Conservation (phyloP, 352 stramenopile genomes). For the Pelagophyceae sp. region DNA sequence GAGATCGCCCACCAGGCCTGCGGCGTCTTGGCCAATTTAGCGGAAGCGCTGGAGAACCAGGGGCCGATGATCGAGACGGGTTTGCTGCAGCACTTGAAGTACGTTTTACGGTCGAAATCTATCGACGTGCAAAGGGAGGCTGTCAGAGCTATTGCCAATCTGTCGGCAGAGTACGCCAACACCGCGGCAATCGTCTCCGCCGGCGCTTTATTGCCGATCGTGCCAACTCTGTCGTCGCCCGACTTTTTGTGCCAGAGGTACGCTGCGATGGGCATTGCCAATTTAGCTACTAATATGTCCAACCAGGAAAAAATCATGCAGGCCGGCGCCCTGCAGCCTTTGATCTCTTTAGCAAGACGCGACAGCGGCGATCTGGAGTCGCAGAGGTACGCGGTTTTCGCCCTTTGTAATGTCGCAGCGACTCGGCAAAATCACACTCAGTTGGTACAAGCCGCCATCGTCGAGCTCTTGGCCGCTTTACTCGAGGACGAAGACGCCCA, state of each 20-base stretch:
- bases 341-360: slow-evolving; percentile 68
- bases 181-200: slow-evolving; percentile 76
- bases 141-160: slow-evolving; percentile 81
- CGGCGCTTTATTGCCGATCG: slow-evolving; percentile 71
- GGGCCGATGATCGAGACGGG: slow-evolving; percentile 83
- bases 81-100: slow-evolving; percentile 89
- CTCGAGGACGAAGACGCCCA: slow-evolving; percentile 60
- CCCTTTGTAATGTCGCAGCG: slow-evolving; percentile 82
- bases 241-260: slow-evolving; percentile 85
- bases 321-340: slow-evolving; percentile 68
- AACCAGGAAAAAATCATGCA: slow-evolving; percentile 77
- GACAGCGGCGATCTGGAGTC: slow-evolving; percentile 76
- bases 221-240: slow-evolving; percentile 70
- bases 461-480: slow-evolving; percentile 59
- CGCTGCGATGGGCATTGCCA: slow-evolving; percentile 85
- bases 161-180: slow-evolving; percentile 85
- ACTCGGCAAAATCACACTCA: slow-evolving; percentile 65
- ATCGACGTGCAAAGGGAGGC: slow-evolving; percentile 85
- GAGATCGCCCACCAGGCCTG: slow-evolving; percentile 77
- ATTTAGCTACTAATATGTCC: slow-evolving; percentile 78
- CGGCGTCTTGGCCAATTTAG: slow-evolving; percentile 80
- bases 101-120: slow-evolving; percentile 75
- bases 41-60: slow-evolving; percentile 86
- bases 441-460: slow-evolving; percentile 58
- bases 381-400: slow-evolving; percentile 79